phyloP scores from a whole-genome alignment of 805 yeast species.

The Spathaspora girioi region DNA sequence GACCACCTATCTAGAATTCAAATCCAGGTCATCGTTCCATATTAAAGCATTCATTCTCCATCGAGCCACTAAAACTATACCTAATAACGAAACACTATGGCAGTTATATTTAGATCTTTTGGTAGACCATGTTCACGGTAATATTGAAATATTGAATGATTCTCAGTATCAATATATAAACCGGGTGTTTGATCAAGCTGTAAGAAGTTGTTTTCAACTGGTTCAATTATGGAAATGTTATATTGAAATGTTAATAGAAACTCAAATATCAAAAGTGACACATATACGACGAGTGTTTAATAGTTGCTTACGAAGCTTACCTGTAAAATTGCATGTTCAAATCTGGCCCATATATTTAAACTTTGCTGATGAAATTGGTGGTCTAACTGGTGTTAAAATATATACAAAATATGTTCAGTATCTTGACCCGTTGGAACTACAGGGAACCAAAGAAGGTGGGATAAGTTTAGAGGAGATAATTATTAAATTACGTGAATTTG shows the following conservation, averaged over 20 bases:
- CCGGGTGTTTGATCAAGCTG: slow-evolving; percentile 44
- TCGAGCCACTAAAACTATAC: slow-evolving; percentile 46
- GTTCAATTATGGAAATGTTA: slow-evolving; percentile 54
- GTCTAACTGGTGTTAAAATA: slow-evolving; percentile 28
- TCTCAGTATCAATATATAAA: slow-evolving; percentile 34
- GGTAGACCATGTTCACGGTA: slow-evolving; percentile 10
- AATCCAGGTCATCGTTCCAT: slow-evolving; percentile 21
- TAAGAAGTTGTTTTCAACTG: slow-evolving; percentile 34
- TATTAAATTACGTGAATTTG: slow-evolving; percentile 28
- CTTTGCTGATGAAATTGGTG: slow-evolving; percentile 46
- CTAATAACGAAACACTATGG: slow-evolving; percentile 56
- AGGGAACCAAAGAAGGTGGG: slow-evolving; percentile 7
- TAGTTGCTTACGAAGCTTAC: slow-evolving; percentile 44
- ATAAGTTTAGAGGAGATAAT: slow-evolving; percentile 25
- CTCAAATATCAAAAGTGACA: slow-evolving; percentile 27
- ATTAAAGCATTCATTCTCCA: slow-evolving; percentile 45
- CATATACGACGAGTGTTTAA: slow-evolving; percentile 45
- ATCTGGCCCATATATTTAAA: slow-evolving; percentile 52
- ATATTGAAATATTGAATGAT: slow-evolving; percentile 8
- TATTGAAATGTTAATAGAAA: slow-evolving; percentile 37
- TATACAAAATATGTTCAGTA: slow-evolving; percentile 29
- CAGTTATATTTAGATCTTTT: slow-evolving; percentile 43
- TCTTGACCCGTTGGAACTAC: slow-evolving; percentile 15
- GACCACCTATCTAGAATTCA: slow-evolving; percentile 41
- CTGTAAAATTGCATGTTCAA: slow-evolving; percentile 45